Conservation (phyloP, 2,329 filamentous ascomycete genomes). For the Fusarium heterosporum region DNA sequence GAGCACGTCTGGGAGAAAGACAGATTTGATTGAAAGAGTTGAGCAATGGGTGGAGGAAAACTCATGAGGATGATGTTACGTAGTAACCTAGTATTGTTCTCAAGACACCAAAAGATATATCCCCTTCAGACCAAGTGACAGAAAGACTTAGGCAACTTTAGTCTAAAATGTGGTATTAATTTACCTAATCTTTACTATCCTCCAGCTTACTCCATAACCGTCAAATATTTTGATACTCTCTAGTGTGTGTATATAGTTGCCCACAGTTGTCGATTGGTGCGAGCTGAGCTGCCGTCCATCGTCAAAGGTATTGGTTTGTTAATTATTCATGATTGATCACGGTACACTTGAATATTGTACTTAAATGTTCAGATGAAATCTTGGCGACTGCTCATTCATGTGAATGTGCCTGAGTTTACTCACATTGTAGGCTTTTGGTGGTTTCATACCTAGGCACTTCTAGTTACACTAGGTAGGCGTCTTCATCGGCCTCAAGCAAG, state of each 20-base stretch:
- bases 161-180: too few relatives aligned
- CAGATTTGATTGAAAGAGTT: conserved; percentile 65
- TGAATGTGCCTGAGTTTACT: background rate
- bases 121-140: too few relatives aligned
- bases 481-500: background rate
- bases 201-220: too few relatives aligned
- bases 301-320: conserved; percentile 19
- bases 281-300: background rate
- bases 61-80: conserved; percentile 18
- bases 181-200: too few relatives aligned
- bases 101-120: too few relatives aligned
- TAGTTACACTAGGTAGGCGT: background rate
- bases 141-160: too few relatives aligned
- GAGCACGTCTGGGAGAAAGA: conserved; percentile 64
- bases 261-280: background rate
- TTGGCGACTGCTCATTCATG: background rate
- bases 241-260: background rate
- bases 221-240: too few relatives aligned
- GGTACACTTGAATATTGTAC: background rate
- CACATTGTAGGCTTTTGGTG: background rate
- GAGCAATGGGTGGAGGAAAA: conserved; percentile 68
- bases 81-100: too few relatives aligned
- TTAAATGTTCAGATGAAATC: background rate
- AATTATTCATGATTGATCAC: background rate
- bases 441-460: background rate